Evolutionary conservation across 768 basidiomycete genomes (phyloP), one percentile per base, ranked within the genome.

Genomic region (Amyloporia xantha): DNA sequence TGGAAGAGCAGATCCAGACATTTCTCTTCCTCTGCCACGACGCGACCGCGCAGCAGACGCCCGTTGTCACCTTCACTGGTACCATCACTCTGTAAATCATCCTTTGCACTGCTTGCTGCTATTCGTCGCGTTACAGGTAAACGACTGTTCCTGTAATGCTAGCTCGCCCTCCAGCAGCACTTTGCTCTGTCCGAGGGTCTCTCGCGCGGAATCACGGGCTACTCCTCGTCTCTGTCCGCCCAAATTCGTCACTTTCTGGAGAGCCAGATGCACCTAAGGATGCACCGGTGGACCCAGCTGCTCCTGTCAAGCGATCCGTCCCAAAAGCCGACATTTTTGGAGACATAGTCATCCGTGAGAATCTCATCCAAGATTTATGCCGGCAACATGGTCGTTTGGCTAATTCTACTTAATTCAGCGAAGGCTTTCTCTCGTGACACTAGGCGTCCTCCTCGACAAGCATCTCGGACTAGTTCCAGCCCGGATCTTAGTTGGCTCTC

Each of bases 311-410:
- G 42, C 51, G 57, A 2, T 41, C 50, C 2, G 42, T 54, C 12
- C 57, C 57, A 5, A 12, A 47, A 5, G 55, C 55, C 11, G 48
- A 51, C 38, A 48, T 33, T 36, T 51, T 59, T 37, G 63, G 59
- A 20, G 58, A 59, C 44, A 55, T 64, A 25, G 17, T 24, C 19
- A 59, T 59, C 35, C 49, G 63, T 64, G 47, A 26, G 63, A n/a
- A n/a, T 35, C 21, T 6, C 28, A 17, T 39, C 39, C 21, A 10
- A 12, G 2, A n/a, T n/a, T n/a, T n/a, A n/a, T n/a, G n/a, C n/a
- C n/a, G n/a, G n/a, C n/a, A n/a, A n/a, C n/a, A n/a, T n/a, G n/a
- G n/a, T n/a, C n/a, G n/a, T n/a, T n/a, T n/a, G n/a, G n/a, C n/a
- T n/a, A n/a, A n/a, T n/a, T n/a, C n/a, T n/a, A n/a, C n/a, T n/a